Evolutionary conservation across 129 eudicot genomes (phyloP).

Genomic region (Pittosporum tobira): DNA sequence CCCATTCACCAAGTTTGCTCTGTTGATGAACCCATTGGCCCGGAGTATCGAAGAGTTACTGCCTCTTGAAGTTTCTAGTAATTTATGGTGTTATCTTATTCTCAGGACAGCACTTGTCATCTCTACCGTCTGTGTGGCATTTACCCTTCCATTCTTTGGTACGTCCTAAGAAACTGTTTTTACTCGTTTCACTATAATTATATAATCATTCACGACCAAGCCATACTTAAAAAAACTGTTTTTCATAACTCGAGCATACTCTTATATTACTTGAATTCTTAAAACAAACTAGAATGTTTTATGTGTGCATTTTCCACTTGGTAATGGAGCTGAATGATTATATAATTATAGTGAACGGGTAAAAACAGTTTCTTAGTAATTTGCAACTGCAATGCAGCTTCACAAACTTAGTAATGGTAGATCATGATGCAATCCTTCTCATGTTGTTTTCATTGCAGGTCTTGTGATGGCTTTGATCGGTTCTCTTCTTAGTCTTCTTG

Average conservation of each 20-base stretch:
- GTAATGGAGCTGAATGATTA: neutral
- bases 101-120: constrained; percentile 61
- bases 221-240: neutral
- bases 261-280: neutral
- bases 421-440: neutral
- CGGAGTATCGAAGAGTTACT: constrained; percentile 84
- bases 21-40: constrained; percentile 81
- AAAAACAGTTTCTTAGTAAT: neutral
- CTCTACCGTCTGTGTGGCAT: constrained; percentile 65
- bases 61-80: constrained; percentile 37
- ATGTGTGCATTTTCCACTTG: neutral
- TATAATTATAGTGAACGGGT: too few species aligned
- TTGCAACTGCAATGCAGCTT: neutral
- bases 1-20: constrained; percentile 73
- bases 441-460: constrained; percentile 34
- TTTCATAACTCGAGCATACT: neutral
- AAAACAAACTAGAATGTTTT: too few species aligned
- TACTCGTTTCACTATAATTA: neutral
- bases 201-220: neutral
- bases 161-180: constrained; percentile 16
- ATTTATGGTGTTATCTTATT: constrained; percentile 40
- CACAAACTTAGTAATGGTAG: neutral
- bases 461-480: constrained; percentile 66
- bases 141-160: constrained; percentile 83
- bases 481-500: constrained; percentile 51